Evolutionary conservation across 805 yeast genomes (phyloP).

Genomic region (Candida awuae): DNA sequence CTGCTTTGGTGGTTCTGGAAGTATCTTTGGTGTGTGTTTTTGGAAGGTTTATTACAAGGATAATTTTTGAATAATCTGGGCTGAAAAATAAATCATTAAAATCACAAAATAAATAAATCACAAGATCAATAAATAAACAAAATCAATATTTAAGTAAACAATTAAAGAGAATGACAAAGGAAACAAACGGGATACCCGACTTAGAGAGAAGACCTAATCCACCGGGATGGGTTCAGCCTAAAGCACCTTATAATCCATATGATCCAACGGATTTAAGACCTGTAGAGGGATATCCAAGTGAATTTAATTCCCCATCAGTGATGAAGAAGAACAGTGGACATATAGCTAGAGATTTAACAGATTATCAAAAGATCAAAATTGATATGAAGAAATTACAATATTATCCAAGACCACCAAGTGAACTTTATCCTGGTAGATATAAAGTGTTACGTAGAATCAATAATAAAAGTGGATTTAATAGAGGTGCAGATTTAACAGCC

Average conservation of each 20-base stretch:
- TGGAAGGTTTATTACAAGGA: no score
- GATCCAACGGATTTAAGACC: constrained; percentile 74
- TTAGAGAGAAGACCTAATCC: constrained; percentile 65
- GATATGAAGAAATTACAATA: constrained; percentile 69
- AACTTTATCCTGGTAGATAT: constrained; percentile 69
- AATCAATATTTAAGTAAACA: background rate
- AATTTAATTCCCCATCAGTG: constrained; percentile 58
- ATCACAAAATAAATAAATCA: no score
- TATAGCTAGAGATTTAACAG: constrained; percentile 59
- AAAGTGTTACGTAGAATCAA: constrained; percentile 58
- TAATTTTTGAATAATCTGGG: no score
- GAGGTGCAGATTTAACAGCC: constrained; percentile 55
- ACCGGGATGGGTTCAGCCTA: constrained; percentile 72
- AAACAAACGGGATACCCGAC: constrained; percentile 18
- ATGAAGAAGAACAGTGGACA: constrained; percentile 36
- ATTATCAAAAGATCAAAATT: constrained; percentile 58
- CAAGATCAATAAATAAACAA: background rate
- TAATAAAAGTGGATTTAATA: constrained; percentile 43
- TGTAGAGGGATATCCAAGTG: constrained; percentile 80
- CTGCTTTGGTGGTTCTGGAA: no score
- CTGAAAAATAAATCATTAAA: no score
- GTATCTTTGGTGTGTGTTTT: no score
- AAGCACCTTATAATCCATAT: constrained; percentile 79
- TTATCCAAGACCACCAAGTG: constrained; percentile 70
- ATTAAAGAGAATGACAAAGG: background rate